phyloP scores from a whole-genome alignment of 441 rosid genomes.

The Hura crepitans region DNA sequence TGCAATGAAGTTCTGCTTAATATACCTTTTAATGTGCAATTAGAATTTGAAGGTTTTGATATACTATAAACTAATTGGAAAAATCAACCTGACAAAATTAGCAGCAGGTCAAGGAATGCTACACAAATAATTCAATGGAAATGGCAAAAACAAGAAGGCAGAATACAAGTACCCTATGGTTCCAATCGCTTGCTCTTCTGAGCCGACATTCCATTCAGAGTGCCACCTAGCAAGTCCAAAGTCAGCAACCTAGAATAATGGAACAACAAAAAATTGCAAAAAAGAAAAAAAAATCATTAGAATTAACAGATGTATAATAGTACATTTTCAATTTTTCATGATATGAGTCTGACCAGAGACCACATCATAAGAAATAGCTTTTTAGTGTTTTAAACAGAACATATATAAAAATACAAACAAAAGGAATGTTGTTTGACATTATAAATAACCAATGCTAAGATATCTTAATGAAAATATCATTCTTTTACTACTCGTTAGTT shows the following conservation, averaged over 20 bases:
- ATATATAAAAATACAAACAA: background rate
- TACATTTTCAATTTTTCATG: conserved; percentile 7
- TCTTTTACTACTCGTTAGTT: background rate
- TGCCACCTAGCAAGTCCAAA: conserved; percentile 72
- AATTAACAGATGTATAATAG: background rate
- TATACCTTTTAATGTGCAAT: background rate
- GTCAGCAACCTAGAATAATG: conserved; percentile 51
- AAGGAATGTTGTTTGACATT: background rate
- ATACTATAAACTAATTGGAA: background rate
- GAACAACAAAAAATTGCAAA: conserved; percentile 5
- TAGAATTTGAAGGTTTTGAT: background rate
- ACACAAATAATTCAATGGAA: background rate
- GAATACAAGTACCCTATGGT: conserved; percentile 45
- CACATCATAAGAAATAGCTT: background rate
- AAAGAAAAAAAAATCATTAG: conserved; percentile 5
- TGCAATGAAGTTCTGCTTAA: background rate
- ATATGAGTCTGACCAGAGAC: background rate
- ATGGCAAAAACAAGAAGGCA: background rate
- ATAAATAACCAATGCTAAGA: background rate
- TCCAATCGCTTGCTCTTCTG: conserved; percentile 41
- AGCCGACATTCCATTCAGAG: conserved; percentile 37
- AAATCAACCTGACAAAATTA: conserved; percentile 5
- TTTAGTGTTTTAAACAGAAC: background rate
- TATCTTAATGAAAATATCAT: background rate
- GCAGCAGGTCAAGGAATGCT: background rate